Base-by-base conservation (phyloP, 345 rosid species). In the Bruguiera parviflora region DNA sequence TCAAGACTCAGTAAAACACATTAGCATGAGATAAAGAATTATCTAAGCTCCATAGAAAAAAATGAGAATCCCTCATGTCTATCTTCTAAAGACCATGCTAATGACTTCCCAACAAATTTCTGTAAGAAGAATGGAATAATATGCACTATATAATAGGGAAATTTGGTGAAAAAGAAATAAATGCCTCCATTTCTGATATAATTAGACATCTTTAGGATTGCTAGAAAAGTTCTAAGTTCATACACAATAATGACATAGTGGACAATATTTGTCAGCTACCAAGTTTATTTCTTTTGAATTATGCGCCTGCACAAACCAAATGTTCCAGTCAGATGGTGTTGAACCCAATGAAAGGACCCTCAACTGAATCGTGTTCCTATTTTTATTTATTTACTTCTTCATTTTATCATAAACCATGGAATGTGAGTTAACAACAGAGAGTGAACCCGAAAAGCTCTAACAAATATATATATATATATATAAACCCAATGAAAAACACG, bases 301-400 rank as follows among this genome's bases (percentile, higher is more conserved):
- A 89, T 89, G 96, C 88, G 92, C 95, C 96, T 91, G 96, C 97
- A 91, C 83, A 86, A 89, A 91, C 81, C 91, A 94, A 86, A 87
- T 84, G 82, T 68, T 82, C 78, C 52, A 66, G 81, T 81, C 80
- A 81, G 87, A 78, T 72, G 63, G 64, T 28, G 67, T 66, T 61
- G 55, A 75, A 72, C 80, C 78, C 22, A 8, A 74, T 61, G 60
- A 81, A 62, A 57, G 33, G 61, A 65, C 67, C 49, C 76, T 58
- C 49, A 32, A n/a, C 61, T 63, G 52, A 67, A 4, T 57, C 35
- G 19, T 19, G 2, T 25, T 8, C 13, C 78, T 68, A 20, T 55
- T 20, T 55, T 55, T 25, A 2, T 22, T 55, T 0, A 55, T n/a
- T 8, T 8, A n/a, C 58, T 9, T 56, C 0, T 56, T 56, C 13